Evolutionary conservation across 1,284 basidiomycete species (phyloP).

Genomic region (Megacollybia platyphylla): DNA sequence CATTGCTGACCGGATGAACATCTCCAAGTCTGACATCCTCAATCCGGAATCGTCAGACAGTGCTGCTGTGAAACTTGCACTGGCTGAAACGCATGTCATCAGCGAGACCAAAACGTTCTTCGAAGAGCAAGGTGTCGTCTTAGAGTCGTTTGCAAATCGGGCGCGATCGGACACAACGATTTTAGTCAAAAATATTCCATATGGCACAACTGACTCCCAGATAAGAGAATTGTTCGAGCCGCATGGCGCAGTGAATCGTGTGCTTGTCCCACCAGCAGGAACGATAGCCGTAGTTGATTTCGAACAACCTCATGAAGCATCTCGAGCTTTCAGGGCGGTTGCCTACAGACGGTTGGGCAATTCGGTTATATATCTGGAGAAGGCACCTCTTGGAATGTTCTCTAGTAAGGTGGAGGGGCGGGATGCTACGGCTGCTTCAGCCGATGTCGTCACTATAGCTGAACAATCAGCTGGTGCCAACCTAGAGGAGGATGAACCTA

Average conservation of each 20-base stretch:
- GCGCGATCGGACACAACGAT: conserved; percentile 72
- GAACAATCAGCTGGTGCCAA: conserved; percentile 20
- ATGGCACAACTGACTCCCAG: conserved; percentile 69
- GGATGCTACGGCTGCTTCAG: conserved; percentile 12
- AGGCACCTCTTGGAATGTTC: conserved; percentile 81
- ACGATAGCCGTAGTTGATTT: conserved; percentile 93
- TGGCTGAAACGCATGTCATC: conserved; percentile 94
- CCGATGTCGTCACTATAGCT: conserved; percentile 28
- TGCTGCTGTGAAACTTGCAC: conserved; percentile 83
- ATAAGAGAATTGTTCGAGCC: conserved; percentile 72
- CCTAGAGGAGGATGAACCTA: conserved; percentile 26
- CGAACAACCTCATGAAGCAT: conserved; percentile 56
- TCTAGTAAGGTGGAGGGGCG: conserved; percentile 16
- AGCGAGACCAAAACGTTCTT: conserved; percentile 89
- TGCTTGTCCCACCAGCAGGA: conserved; percentile 85
- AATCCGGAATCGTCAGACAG: conserved; percentile 50
- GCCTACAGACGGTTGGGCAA: conserved; percentile 86
- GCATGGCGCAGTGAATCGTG: conserved; percentile 65
- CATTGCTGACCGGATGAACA: conserved; percentile 70
- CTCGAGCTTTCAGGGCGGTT: conserved; percentile 69
- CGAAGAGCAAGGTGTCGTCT: conserved; percentile 57
- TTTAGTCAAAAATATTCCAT: conserved; percentile 95
- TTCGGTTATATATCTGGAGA: conserved; percentile 87
- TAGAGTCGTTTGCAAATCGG: conserved; percentile 43
- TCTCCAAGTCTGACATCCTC: conserved; percentile 80